A percentile compares a stretch with the other conserved stretches of the same genome.
These are phyloP conservation scores for Amanita jacksonii DNA, from an alignment of 768 basidiomycete species.

Conservation along the genomic window DNA sequence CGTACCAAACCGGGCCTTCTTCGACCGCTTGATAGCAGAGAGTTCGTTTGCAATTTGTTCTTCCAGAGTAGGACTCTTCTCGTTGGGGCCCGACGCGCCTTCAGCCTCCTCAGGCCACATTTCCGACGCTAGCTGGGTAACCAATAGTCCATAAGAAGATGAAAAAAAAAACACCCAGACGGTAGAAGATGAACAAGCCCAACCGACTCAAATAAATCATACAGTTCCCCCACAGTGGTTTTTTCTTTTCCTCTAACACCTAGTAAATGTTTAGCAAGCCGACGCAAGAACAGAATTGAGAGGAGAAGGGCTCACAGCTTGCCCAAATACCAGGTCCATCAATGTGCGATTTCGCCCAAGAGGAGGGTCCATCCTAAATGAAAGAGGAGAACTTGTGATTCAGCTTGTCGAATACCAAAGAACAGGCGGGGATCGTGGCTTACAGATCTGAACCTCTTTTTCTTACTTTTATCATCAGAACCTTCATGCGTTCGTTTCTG, in stretches of 20 bases:
- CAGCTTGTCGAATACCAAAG: not conserved
- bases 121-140: slow-evolving; percentile 51
- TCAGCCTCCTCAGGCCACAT: slow-evolving; percentile 45
- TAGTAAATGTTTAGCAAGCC: too few species aligned
- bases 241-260: slow-evolving; percentile 77
- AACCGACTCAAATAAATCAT: slow-evolving; percentile 72
- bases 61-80: slow-evolving; percentile 47
- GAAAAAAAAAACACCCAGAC: too few species aligned
- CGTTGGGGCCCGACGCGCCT: slow-evolving; percentile 12
- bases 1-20: slow-evolving; percentile 56
- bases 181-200: too few species aligned
- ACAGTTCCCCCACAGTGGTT: slow-evolving; percentile 65
- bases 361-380: slow-evolving; percentile 55
- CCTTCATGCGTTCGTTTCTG: slow-evolving; percentile 4
- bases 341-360: slow-evolving; percentile 55
- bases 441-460: slow-evolving; percentile 46
- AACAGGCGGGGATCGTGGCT: slow-evolving; percentile 11
- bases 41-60: slow-evolving; percentile 65
- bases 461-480: slow-evolving; percentile 15
- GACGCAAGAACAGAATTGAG: too few species aligned
- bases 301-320: slow-evolving; percentile 39
- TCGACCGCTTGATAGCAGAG: slow-evolving; percentile 57
- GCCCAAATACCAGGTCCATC: slow-evolving; percentile 85
- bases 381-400: slow-evolving; percentile 1
- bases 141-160: not conserved